A percentile compares a stretch with the other conserved stretches of the same genome.
These are phyloP conservation scores for Ascodesmis nigricans DNA, from an alignment of 495 filamentous ascomycete genomes.

Conservation along the genomic window DNA sequence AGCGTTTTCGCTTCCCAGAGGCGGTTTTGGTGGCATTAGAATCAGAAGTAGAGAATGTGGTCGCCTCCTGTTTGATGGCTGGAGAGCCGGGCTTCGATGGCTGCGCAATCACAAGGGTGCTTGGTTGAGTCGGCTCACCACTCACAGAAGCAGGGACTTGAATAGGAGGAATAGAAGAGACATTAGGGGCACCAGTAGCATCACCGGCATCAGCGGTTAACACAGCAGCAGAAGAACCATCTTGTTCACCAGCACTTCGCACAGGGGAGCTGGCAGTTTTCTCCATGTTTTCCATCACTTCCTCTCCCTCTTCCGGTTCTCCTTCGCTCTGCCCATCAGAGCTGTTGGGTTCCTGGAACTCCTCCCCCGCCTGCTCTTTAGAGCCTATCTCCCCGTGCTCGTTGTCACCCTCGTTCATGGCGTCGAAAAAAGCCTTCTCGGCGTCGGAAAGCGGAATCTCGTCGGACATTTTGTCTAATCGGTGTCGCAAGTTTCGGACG, in stretches of 20 bases:
- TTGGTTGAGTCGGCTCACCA: background rate
- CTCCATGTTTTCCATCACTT: slow-evolving; percentile 27
- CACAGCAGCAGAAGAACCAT: slow-evolving; percentile 28
- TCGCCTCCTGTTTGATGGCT: background rate
- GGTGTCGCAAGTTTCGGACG: too few species aligned
- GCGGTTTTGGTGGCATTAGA: slow-evolving; percentile 28
- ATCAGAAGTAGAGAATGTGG: background rate
- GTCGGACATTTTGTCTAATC: background rate
- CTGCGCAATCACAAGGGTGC: slow-evolving; percentile 1
- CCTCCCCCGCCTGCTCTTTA: slow-evolving; percentile 7
- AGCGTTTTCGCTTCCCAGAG: slow-evolving; percentile 29
- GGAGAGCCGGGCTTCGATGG: slow-evolving; percentile 1
- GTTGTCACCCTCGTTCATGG: slow-evolving; percentile 21
- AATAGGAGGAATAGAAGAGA: background rate
- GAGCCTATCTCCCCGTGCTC: slow-evolving; percentile 14
- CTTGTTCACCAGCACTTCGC: background rate
- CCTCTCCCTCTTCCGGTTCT: slow-evolving; percentile 12
- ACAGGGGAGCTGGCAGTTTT: slow-evolving; percentile 20
- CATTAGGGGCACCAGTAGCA: slow-evolving; percentile 12
- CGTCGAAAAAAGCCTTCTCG: slow-evolving; percentile 35
- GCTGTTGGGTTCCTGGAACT: background rate
- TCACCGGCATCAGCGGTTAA: slow-evolving; percentile 30
- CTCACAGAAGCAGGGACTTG: background rate
- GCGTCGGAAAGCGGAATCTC: slow-evolving; percentile 24
- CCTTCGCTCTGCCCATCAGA: background rate